Percentiles rank a stretch among this genome's conserved stretches.
Conservation (phyloP, 495 filamentous ascomycete genomes). For the Lichina pygmaea region DNA sequence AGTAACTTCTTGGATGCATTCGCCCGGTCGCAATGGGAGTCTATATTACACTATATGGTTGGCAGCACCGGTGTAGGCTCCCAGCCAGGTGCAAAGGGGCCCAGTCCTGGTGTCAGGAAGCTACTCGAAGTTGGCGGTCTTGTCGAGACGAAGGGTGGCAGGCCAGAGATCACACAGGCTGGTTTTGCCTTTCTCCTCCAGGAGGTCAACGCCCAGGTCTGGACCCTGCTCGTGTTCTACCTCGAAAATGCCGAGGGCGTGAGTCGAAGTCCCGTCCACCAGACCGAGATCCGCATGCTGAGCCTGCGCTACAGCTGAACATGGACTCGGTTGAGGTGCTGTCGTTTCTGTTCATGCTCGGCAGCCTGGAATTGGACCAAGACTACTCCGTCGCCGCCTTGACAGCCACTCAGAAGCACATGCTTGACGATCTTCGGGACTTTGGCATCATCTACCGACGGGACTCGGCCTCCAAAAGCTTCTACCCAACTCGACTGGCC, state of each 20-base stretch:
- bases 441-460: constrained; percentile 73
- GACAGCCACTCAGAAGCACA: constrained; percentile 53
- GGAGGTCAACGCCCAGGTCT: constrained; percentile 87
- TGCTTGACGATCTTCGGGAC: constrained; percentile 63
- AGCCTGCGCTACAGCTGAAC: constrained; percentile 17
- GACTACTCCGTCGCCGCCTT: constrained; percentile 63
- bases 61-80: constrained; percentile 29
- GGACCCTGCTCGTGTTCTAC: constrained; percentile 81
- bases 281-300: neutral
- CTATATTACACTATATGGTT: constrained; percentile 86
- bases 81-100: constrained; percentile 20
- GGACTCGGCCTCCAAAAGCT: constrained; percentile 23
- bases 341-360: constrained; percentile 88
- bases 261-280: constrained; percentile 2
- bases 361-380: constrained; percentile 68
- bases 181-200: constrained; percentile 89
- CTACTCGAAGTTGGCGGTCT: constrained; percentile 56
- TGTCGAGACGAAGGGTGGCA: constrained; percentile 34
- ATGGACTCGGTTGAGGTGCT: constrained; percentile 85
- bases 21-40: constrained; percentile 76
- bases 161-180: constrained; percentile 53
- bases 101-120: constrained; percentile 58
- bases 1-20: constrained; percentile 58
- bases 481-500: constrained; percentile 84
- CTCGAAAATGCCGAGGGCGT: constrained; percentile 53